Base-by-base conservation (phyloP, 306 rosid genomes). In the Trifolium pratense region DNA sequence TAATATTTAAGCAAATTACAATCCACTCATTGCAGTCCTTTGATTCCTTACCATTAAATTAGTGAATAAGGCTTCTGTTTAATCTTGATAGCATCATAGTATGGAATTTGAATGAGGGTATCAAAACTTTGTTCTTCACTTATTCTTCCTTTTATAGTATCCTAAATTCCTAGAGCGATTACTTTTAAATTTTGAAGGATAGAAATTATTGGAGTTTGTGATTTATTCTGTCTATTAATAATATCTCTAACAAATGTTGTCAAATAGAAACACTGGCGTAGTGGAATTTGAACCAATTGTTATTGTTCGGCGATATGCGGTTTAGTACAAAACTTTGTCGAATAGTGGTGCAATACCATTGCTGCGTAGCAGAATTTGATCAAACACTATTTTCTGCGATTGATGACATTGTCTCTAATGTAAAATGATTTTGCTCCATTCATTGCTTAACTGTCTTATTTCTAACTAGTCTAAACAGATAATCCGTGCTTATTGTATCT, bases 171-270 rank as follows among this genome's bases (percentile, higher is more conserved):
- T 48, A 13, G 66, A 55, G 51, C 49, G 32, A 55, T 21, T 17
- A 20, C 20, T 68, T 77, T 58, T 82, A 21, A 51, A 23, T 53
- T 77, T 59, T 78, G 49, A 60, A 31, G 58, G 25, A 60, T n/a
- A 29, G 15, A 9, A 40, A 71, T 39, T 18, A 40, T 60, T 42
- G 18, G 51, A 7, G 5, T 60, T 76, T 71, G 49, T 73, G 69
- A 12, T 31, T 32, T 51, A 7, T 46, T 32, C 18, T 37, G 5
- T 36, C 52, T 34, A 65, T 64, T 36, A 16, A 71, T 37, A 46
- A 71, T 37, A 46, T 57, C 65, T 58, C 5, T 66, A 48, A n/a
- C 8, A 15, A 4, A 13, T 43, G n/a, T 43, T 43, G 49, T 43
- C 13, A 43, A 43, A 43, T 3, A 43, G n/a, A 0, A 5, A 5